Evolutionary conservation across 2,329 filamentous ascomycete genomes (phyloP), one percentile per base, ranked within the genome.

Genomic region (Plectosphaerella cucumerina): DNA sequence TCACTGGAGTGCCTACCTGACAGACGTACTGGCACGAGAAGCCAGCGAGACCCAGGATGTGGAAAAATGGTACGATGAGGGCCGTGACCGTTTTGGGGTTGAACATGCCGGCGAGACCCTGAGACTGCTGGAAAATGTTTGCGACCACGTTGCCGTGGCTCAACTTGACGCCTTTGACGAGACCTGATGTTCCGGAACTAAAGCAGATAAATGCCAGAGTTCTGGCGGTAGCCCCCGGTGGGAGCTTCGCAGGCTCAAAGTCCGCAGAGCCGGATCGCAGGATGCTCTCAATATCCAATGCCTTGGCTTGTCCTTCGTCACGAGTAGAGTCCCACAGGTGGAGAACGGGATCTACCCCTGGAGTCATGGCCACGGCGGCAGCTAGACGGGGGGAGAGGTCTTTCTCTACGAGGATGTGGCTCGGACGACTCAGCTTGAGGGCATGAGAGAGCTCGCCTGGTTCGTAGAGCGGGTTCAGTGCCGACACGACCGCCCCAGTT

Each of bases 71-170:
- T 5, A 53, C 51, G 6, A 53, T 50, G 3, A 53, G 51, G 6
- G 51, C 49, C 9, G 50, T 31, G 6, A 50, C 51, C 2, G 48
- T 53, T 11, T 33, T 34, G 5, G 48, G 48, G 2, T 17, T 34
- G 41, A 53, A 53, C 51, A 53, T 50, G 12, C 51, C 48, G 5
- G 26, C 18, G 8, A 53, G 31, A 3, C 44, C 51, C 14, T 53
- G 44, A 1, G 48, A 53, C 15, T 53, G 51, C 41, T 53, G 51
- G 15, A 53, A 53, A 5, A 53, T 20, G 5, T 55, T 55, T 12
- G 53, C 44, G 3, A 55, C 53, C 8, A 55, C 15, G 22, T 55
- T 55, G 3, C 48, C 50, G 17, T 55, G 53, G 15, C 50, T 55
- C 3, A 55, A 50, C 37, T 41, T 44, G 4, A 53, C 51, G 6